These are phyloP conservation scores for Diaporthe vexans DNA, from an alignment of 2,329 filamentous ascomycete species.

Conservation along the genomic window DNA sequence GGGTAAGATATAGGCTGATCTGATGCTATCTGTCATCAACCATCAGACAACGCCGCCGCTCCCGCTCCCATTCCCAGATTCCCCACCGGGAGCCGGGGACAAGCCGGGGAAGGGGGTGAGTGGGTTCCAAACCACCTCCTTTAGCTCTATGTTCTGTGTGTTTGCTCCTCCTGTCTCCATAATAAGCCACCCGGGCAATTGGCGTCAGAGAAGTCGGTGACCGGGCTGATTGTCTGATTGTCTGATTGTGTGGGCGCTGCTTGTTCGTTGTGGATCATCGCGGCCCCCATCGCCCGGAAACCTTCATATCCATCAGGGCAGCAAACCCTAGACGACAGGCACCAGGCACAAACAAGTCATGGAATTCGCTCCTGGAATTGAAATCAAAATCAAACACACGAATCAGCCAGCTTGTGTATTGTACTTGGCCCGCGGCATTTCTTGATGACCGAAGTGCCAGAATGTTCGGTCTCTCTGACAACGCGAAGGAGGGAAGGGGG, in stretches of 20 bases:
- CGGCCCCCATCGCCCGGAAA: slow-evolving; percentile 22
- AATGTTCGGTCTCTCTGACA: slow-evolving; percentile 23
- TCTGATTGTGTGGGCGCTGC: slow-evolving; percentile 26
- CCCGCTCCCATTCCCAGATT: not conserved
- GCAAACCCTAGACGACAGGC: slow-evolving; percentile 21
- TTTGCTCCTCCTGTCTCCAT: slow-evolving; percentile 30
- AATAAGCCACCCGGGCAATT: slow-evolving; percentile 19
- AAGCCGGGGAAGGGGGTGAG: slow-evolving; percentile 33
- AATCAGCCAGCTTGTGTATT: not conserved
- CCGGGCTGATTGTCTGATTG: not conserved
- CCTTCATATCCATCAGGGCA: slow-evolving; percentile 32
- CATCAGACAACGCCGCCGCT: not conserved
- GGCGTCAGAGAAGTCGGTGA: slow-evolving; percentile 33
- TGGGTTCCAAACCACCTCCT: slow-evolving; percentile 15
- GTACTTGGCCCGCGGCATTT: not conserved
- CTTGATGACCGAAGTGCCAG: slow-evolving; percentile 27
- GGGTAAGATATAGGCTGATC: not conserved
- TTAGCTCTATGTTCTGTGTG: slow-evolving; percentile 1
- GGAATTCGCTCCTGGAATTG: not conserved
- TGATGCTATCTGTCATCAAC: not conserved
- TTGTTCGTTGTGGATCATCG: slow-evolving; percentile 20
- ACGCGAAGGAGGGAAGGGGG: not conserved
- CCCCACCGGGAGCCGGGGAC: slow-evolving; percentile 31
- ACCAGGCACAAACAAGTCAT: slow-evolving; percentile 22
- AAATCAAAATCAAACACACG: no score